These are phyloP conservation scores for Aspergillus sp. DNA, from an alignment of 2,329 filamentous ascomycete species.

Conservation along the genomic window DNA sequence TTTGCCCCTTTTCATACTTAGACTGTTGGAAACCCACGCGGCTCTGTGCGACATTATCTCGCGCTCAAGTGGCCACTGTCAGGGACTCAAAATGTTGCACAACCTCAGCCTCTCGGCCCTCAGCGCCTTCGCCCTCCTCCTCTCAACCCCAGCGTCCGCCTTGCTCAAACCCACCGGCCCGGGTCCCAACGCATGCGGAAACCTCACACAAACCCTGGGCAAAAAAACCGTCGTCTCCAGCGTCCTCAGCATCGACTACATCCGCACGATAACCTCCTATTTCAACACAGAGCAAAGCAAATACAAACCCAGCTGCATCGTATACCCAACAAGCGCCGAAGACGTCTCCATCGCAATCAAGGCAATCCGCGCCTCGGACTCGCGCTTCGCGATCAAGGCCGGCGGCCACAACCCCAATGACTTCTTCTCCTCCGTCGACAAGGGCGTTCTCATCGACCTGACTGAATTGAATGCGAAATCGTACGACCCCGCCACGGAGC, in stretches of 20 bases:
- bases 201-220: constrained; percentile 5
- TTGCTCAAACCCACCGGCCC: neutral
- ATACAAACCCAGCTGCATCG: constrained; percentile 24
- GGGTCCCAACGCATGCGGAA: constrained; percentile 6
- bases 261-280: neutral
- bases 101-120: neutral
- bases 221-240: constrained; percentile 7
- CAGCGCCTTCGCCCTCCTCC: neutral
- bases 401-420: constrained; percentile 17
- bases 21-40: too few relatives aligned
- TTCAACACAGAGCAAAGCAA: constrained; percentile 17
- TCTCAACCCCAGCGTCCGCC: neutral
- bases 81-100: neutral
- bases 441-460: constrained; percentile 15
- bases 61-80: too few relatives aligned
- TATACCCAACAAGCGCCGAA: constrained; percentile 23
- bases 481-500: neutral
- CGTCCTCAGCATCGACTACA: neutral
- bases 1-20: too few relatives aligned
- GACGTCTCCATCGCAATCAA: constrained; percentile 25
- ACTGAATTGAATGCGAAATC: neutral
- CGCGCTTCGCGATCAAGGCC: constrained; percentile 17
- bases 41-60: too few relatives aligned
- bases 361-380: constrained; percentile 5
- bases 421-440: constrained; percentile 17